Percentiles rank a stretch among this genome's conserved stretches.
phyloP scores from a whole-genome alignment of 1,284 basidiomycete species.

The Irpex sp. region DNA sequence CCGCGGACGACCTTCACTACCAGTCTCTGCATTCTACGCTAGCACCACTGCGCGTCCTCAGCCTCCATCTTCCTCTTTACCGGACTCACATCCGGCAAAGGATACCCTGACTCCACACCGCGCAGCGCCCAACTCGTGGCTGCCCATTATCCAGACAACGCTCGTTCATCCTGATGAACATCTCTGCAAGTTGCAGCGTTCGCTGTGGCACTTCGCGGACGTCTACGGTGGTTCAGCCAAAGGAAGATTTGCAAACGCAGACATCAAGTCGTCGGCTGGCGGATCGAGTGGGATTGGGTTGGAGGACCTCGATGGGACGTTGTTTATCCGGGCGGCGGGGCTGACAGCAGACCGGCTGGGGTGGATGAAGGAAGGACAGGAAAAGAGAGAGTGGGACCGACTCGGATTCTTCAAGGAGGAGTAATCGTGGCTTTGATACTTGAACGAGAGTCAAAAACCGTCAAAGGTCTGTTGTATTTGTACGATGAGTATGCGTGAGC shows the following conservation, averaged over 20 bases:
- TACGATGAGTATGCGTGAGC: background rate
- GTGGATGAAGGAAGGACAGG: constrained; percentile 47
- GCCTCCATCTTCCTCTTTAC: constrained; percentile 12
- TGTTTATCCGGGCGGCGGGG: constrained; percentile 54
- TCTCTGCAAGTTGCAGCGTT: constrained; percentile 54
- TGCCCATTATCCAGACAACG: constrained; percentile 46
- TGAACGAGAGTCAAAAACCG: background rate
- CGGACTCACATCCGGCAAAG: constrained; percentile 14
- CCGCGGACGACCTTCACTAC: constrained; percentile 34
- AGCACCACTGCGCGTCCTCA: constrained; percentile 25
- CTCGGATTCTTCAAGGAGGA: constrained; percentile 19
- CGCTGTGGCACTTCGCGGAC: constrained; percentile 49
- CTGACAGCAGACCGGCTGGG: constrained; percentile 47
- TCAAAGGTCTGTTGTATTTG: background rate
- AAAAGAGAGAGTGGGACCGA: constrained; percentile 24
- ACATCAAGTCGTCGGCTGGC: constrained; percentile 14
- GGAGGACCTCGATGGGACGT: constrained; percentile 52
- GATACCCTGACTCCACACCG: constrained; percentile 10
- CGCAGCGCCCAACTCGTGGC: constrained; percentile 48
- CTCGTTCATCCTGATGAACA: constrained; percentile 60
- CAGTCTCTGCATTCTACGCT: constrained; percentile 35
- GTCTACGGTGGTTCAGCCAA: constrained; percentile 42
- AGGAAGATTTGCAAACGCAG: constrained; percentile 28
- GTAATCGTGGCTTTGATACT: background rate
- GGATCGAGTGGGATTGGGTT: constrained; percentile 7